Conservation (phyloP, 208 protist species). For the Crithidia acanthocephali region DNA sequence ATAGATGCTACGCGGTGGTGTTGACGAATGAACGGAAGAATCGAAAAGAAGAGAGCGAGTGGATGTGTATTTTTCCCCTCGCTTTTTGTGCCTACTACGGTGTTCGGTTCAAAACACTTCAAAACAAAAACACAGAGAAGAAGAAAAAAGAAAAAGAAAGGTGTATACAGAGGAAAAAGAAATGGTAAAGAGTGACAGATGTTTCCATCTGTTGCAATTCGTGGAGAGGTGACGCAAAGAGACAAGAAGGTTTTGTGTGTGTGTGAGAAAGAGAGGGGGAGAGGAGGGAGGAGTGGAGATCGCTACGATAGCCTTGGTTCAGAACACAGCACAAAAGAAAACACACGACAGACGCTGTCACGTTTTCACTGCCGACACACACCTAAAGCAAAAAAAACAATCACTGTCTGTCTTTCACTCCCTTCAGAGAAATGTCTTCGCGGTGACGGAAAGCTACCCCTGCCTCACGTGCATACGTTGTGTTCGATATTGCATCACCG, state of each 20-base stretch:
- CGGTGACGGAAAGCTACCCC: too few species aligned
- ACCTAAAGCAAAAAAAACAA: too few species aligned
- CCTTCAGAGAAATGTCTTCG: too few species aligned
- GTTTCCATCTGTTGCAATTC: too few species aligned
- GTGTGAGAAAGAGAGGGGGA: not conserved
- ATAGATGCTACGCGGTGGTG: not conserved
- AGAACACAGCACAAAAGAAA: not conserved
- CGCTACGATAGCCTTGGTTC: not conserved
- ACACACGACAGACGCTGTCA: too few species aligned
- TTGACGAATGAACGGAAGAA: not conserved
- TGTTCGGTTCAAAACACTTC: not conserved
- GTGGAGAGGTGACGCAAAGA: not conserved
- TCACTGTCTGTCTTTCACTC: too few species aligned
- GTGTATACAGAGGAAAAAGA: not conserved
- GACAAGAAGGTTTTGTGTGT: not conserved
- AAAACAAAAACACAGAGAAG: not conserved
- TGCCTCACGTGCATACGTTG: too few species aligned
- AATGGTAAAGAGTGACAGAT: slow-evolving; percentile 3
- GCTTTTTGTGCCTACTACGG: too few species aligned
- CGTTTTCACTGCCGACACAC: too few species aligned
- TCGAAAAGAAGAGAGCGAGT: too few species aligned
- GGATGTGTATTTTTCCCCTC: too few species aligned
- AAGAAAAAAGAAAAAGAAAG: not conserved
- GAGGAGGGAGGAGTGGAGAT: not conserved
- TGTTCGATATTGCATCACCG: too few species aligned